Evolutionary conservation across 2,329 filamentous ascomycete species (phyloP).

Genomic region (Elsinoe australis): DNA sequence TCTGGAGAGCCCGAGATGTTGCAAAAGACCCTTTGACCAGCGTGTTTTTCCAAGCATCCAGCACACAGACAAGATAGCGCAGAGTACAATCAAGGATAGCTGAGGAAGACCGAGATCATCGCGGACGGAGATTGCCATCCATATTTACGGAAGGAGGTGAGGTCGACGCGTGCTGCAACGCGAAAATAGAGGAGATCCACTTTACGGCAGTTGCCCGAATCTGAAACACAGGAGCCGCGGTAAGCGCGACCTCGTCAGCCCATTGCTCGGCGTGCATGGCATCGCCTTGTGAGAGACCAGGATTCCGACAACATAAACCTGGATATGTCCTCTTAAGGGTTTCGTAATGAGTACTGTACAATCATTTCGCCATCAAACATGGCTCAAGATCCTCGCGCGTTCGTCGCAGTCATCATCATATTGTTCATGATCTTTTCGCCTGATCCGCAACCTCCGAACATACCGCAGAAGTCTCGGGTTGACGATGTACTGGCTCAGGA

Average conservation of each 20-base stretch:
- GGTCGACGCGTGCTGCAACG: slow-evolving; percentile 5
- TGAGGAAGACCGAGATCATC: slow-evolving; percentile 1
- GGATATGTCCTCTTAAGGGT: not conserved
- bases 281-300: not conserved
- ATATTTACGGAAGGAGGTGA: not conserved
- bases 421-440: slow-evolving; percentile 48
- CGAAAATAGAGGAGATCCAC: slow-evolving; percentile 8
- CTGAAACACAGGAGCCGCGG: slow-evolving; percentile 6
- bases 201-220: not conserved
- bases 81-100: not conserved
- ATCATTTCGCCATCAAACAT: not conserved
- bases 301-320: not conserved
- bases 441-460: slow-evolving; percentile 33
- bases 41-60: slow-evolving; percentile 14
- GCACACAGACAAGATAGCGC: not conserved
- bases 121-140: slow-evolving; percentile 13
- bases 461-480: slow-evolving; percentile 35
- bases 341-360: not conserved
- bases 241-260: slow-evolving; percentile 3
- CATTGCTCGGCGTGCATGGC: not conserved
- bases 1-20: slow-evolving; percentile 7
- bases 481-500: slow-evolving; percentile 46
- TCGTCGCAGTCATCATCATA: slow-evolving; percentile 43
- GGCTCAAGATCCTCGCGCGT: slow-evolving; percentile 10
- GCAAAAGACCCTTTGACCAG: slow-evolving; percentile 16